Conservation (phyloP, 345 rosid genomes). For the Aegle marmelos region DNA sequence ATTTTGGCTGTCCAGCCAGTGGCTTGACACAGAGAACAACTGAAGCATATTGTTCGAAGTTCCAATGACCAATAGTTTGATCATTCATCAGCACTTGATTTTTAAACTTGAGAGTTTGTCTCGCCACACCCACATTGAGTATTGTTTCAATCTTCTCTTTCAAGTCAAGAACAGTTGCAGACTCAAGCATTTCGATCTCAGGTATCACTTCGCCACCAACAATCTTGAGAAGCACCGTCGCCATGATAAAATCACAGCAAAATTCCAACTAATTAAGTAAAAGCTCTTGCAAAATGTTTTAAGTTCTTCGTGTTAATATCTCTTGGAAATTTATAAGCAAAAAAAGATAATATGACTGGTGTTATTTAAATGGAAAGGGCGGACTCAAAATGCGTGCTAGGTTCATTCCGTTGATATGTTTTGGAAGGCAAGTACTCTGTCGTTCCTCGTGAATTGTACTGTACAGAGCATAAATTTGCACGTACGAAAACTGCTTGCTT, state of each 20-base stretch:
- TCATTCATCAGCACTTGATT: background rate
- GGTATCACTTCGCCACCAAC: background rate
- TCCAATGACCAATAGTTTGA: background rate
- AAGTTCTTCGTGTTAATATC: background rate
- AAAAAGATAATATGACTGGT: background rate
- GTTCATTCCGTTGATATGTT: no score
- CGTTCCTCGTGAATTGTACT: no score
- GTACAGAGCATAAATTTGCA: no score
- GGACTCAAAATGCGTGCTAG: background rate
- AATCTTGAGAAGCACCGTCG: background rate
- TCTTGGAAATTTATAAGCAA: background rate
- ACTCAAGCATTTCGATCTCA: background rate
- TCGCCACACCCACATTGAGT: background rate
- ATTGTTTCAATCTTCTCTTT: background rate
- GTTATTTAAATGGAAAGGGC: background rate
- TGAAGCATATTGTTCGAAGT: background rate
- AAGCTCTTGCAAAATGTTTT: no score
- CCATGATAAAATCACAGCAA: constrained; percentile 2
- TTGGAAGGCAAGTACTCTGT: no score
- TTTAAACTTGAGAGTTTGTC: background rate
- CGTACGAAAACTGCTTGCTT: no score
- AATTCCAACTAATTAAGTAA: no score
- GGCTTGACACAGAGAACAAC: background rate
- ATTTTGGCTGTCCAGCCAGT: background rate
- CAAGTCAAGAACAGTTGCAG: background rate